phyloP scores from a whole-genome alignment of 805 yeast species.

The Starmerella kuoi region DNA sequence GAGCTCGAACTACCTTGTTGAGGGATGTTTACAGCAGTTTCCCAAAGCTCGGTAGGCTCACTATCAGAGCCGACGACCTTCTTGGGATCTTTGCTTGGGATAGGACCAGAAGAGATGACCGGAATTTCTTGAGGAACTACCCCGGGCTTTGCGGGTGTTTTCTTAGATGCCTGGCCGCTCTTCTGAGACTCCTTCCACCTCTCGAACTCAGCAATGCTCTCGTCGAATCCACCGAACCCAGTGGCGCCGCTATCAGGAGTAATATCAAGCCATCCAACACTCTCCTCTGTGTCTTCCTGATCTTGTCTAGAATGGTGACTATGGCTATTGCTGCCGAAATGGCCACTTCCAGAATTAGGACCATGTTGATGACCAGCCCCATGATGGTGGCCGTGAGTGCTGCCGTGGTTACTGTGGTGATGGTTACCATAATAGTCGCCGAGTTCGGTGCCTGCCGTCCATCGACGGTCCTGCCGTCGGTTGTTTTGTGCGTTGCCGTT shows the following conservation, averaged over 20 bases:
- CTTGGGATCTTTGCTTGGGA: too few relatives aligned
- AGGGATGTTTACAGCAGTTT: neutral
- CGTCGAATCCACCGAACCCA: slow-evolving; percentile 11
- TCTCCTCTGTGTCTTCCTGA: slow-evolving; percentile 7
- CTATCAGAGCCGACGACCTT: neutral
- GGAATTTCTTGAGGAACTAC: neutral
- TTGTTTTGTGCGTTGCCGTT: neutral
- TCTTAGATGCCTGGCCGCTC: neutral
- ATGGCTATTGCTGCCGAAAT: slow-evolving; percentile 1
- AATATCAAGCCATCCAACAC: slow-evolving; percentile 18
- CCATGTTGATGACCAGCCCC: neutral
- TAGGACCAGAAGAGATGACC: neutral
- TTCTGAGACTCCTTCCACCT: slow-evolving; percentile 20
- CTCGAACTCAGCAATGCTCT: slow-evolving; percentile 23
- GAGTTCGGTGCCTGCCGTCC: slow-evolving; percentile 6
- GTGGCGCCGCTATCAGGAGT: slow-evolving; percentile 8
- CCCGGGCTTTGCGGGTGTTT: neutral
- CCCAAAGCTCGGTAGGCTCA: slow-evolving; percentile 1
- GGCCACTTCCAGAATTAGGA: slow-evolving; percentile 1
- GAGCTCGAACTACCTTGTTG: slow-evolving; percentile 12
- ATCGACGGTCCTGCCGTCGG: slow-evolving; percentile 3
- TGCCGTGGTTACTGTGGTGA: neutral
- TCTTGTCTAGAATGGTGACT: neutral
- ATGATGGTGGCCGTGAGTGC: neutral
- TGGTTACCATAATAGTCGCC: neutral